These are phyloP conservation scores for Fusarium staphyleae DNA, from an alignment of 2,329 filamentous ascomycete genomes.

Conservation along the genomic window DNA sequence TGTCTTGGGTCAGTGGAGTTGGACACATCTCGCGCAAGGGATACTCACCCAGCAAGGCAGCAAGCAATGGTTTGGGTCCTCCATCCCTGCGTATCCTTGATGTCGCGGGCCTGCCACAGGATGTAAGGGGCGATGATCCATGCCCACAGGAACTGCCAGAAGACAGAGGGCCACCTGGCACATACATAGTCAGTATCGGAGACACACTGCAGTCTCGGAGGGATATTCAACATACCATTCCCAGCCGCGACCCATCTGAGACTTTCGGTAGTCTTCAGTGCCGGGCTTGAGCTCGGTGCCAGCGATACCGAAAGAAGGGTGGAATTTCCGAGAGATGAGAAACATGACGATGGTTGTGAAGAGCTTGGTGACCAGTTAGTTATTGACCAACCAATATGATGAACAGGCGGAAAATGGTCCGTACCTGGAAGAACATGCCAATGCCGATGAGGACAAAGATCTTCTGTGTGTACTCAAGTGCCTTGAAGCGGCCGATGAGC, in stretches of 20 bases:
- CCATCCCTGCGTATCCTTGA: slow-evolving; percentile 73
- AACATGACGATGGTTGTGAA: slow-evolving; percentile 66
- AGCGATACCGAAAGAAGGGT: slow-evolving; percentile 65
- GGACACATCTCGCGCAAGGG: not conserved
- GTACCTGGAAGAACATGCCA: slow-evolving; percentile 65
- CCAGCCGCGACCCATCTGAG: slow-evolving; percentile 60
- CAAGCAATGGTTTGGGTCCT: slow-evolving; percentile 66
- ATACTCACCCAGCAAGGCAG: slow-evolving; percentile 53
- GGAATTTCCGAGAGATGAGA: slow-evolving; percentile 70
- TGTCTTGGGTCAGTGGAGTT: slow-evolving; percentile 40
- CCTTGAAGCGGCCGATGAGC: slow-evolving; percentile 48
- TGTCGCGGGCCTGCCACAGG: slow-evolving; percentile 66
- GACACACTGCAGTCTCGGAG: not conserved
- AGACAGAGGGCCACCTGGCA: slow-evolving; percentile 67
- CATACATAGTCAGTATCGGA: not conserved
- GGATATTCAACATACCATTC: slow-evolving; percentile 62
- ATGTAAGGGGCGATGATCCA: slow-evolving; percentile 68
- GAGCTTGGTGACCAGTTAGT: slow-evolving; percentile 51
- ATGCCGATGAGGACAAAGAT: slow-evolving; percentile 59
- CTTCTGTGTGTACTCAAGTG: slow-evolving; percentile 55
- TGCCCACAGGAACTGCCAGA: slow-evolving; percentile 71
- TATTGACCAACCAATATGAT: too few relatives aligned
- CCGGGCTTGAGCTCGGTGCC: slow-evolving; percentile 65
- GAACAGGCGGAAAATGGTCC: slow-evolving; percentile 4
- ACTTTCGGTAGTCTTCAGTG: slow-evolving; percentile 58